Evolutionary conservation across 306 rosid species (phyloP).

Genomic region (Acacia confusa): DNA sequence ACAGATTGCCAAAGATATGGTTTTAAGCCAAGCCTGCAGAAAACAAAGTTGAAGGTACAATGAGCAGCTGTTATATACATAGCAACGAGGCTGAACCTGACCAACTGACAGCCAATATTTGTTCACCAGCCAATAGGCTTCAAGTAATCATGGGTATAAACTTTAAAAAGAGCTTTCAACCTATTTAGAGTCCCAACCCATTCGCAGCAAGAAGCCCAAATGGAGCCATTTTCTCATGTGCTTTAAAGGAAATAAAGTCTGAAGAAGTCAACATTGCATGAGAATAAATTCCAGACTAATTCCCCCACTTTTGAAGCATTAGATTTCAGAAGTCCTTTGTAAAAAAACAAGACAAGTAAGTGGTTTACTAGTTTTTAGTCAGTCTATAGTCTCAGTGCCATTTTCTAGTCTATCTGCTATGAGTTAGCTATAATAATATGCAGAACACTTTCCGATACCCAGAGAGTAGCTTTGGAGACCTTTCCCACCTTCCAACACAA

Average conservation of each 20-base stretch:
- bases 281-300: neutral
- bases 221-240: neutral
- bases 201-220: neutral
- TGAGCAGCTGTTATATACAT: neutral
- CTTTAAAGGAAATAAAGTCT: neutral
- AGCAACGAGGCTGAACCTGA: neutral
- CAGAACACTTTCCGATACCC: no score
- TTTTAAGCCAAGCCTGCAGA: constrained; percentile 83
- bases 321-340: neutral
- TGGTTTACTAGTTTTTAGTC: neutral
- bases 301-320: neutral
- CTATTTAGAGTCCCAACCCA: neutral
- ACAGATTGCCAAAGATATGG: constrained; percentile 78
- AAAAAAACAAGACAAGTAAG: neutral
- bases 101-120: neutral
- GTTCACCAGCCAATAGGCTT: neutral
- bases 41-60: constrained; percentile 8
- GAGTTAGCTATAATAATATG: neutral
- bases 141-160: neutral
- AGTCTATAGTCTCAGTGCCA: neutral
- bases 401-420: neutral
- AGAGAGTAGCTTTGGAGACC: neutral
- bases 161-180: neutral
- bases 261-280: neutral
- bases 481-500: neutral